These are phyloP conservation scores for Dothidotthia symphoricarpi DNA, from an alignment of 2,329 filamentous ascomycete species.

Conservation along the genomic window DNA sequence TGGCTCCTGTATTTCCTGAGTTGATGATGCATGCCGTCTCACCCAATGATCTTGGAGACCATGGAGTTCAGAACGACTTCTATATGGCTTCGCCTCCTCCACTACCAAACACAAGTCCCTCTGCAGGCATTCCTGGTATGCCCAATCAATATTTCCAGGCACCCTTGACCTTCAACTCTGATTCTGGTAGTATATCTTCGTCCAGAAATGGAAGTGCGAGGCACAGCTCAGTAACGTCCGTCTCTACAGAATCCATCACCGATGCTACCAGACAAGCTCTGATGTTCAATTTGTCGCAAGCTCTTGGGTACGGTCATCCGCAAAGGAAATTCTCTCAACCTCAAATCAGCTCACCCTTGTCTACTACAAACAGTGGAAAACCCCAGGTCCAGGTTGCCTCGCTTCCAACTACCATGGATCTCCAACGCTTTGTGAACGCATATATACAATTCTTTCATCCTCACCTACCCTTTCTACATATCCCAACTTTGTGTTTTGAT, in stretches of 20 bases:
- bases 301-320: slow-evolving; percentile 52
- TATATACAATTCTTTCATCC: slow-evolving; percentile 93
- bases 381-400: slow-evolving; percentile 50
- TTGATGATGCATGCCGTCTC: slow-evolving; percentile 66
- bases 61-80: slow-evolving; percentile 66
- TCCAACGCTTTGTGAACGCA: slow-evolving; percentile 85
- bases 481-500: slow-evolving; percentile 89
- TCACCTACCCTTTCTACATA: slow-evolving; percentile 90
- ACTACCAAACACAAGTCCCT: slow-evolving; percentile 69
- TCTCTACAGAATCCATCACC: slow-evolving; percentile 64
- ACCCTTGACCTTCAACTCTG: slow-evolving; percentile 67
- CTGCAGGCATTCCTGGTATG: slow-evolving; percentile 64
- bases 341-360: slow-evolving; percentile 54
- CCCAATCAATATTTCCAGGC: slow-evolving; percentile 62
- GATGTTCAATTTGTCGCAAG: slow-evolving; percentile 60
- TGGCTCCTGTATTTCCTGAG: slow-evolving; percentile 72
- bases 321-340: slow-evolving; percentile 61
- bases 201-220: slow-evolving; percentile 67
- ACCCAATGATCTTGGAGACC: slow-evolving; percentile 70
- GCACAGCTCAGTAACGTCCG: slow-evolving; percentile 60
- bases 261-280: slow-evolving; percentile 64
- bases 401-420: slow-evolving; percentile 77
- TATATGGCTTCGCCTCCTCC: slow-evolving; percentile 78
- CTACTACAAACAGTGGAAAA: slow-evolving; percentile 34
- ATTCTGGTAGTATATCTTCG: slow-evolving; percentile 61